These are phyloP conservation scores for Zymoseptoria crescenta DNA, from an alignment of 2,329 filamentous ascomycete genomes.

Conservation along the genomic window DNA sequence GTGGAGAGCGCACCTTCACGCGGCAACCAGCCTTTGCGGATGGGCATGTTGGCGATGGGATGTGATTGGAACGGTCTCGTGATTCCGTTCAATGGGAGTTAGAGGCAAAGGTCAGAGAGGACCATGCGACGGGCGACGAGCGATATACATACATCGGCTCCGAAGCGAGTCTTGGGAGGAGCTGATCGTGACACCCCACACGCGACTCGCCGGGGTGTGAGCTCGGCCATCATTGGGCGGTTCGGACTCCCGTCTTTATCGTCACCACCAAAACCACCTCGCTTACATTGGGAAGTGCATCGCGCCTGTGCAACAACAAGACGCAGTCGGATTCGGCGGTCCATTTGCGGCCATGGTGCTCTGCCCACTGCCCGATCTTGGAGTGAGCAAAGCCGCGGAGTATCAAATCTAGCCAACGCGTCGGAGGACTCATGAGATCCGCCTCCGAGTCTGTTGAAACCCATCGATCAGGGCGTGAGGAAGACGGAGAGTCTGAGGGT, in stretches of 20 bases:
- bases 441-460: neutral
- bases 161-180: neutral
- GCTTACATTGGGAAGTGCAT: neutral
- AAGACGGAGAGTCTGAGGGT: neutral
- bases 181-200: neutral
- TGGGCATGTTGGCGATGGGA: neutral
- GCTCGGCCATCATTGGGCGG: neutral
- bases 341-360: neutral
- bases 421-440: neutral
- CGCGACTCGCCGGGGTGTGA: neutral
- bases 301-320: neutral
- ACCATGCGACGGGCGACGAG: neutral
- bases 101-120: neutral
- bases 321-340: neutral
- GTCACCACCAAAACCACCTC: neutral
- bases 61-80: neutral
- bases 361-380: neutral
- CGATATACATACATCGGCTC: neutral
- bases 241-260: neutral
- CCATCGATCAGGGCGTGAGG: neutral
- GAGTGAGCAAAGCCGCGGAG: neutral
- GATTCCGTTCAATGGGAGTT: neutral
- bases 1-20: conserved; percentile 23
- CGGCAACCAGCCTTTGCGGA: conserved; percentile 1
- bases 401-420: neutral